These are phyloP conservation scores for Phytophthora multivora DNA, from an alignment of 352 stramenopile genomes.

Conservation along the genomic window DNA sequence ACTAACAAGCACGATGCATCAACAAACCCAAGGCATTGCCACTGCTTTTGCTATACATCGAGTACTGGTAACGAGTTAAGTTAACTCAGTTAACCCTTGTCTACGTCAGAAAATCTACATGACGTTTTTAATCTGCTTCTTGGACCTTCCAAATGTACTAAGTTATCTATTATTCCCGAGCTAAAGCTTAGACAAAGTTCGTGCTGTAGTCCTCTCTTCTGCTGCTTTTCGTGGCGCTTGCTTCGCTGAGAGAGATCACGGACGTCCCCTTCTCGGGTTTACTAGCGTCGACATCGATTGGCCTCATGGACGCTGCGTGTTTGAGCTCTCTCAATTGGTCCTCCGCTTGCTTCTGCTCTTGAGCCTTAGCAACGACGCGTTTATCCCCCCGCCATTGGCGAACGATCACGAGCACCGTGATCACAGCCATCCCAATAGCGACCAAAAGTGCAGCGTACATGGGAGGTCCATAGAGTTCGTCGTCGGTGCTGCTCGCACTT, in stretches of 20 bases:
- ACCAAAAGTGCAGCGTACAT: slow-evolving; percentile 20
- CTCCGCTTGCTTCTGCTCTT: slow-evolving; percentile 2
- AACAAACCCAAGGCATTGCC: background rate
- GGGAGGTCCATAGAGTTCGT: slow-evolving; percentile 13
- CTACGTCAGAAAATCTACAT: too few species aligned
- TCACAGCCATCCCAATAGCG: slow-evolving; percentile 4
- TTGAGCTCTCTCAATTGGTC: slow-evolving; percentile 21
- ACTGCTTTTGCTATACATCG: too few species aligned
- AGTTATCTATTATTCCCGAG: too few species aligned
- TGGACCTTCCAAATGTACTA: too few species aligned
- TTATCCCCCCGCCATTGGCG: slow-evolving; percentile 4
- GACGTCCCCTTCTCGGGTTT: slow-evolving; percentile 13
- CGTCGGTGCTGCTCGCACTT: slow-evolving; percentile 10
- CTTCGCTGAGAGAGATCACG: slow-evolving; percentile 8
- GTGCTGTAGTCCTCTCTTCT: slow-evolving; percentile 39
- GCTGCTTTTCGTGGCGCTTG: slow-evolving; percentile 39
- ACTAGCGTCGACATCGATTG: slow-evolving; percentile 13
- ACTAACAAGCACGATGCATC: background rate
- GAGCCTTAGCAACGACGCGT: background rate
- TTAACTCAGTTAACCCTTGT: too few species aligned
- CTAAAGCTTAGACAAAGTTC: slow-evolving; percentile 37
- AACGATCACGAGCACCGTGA: slow-evolving; percentile 2
- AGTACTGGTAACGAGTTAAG: too few species aligned
- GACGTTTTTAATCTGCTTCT: too few species aligned
- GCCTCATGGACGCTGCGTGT: slow-evolving; percentile 22